phyloP scores from a whole-genome alignment of 768 basidiomycete genomes.

The Amanita inopinata region DNA sequence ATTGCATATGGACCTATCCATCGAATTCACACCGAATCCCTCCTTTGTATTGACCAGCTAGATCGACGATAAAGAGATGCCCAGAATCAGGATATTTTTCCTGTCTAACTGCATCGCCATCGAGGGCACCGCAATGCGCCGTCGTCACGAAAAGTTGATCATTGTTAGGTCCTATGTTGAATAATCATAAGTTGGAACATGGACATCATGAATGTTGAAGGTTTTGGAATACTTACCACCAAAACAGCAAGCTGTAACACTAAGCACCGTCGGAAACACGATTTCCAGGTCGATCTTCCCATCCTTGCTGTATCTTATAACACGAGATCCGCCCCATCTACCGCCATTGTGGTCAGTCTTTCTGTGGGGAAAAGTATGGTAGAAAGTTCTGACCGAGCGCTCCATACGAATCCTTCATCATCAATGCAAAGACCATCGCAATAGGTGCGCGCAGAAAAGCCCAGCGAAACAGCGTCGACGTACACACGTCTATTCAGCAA shows the following conservation, averaged over 20 bases:
- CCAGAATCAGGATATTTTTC: conserved; percentile 44
- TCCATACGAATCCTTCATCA: conserved; percentile 54
- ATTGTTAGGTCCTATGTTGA: conserved; percentile 39
- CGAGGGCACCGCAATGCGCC: conserved; percentile 50
- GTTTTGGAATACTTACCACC: conserved; percentile 35
- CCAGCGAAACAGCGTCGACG: conserved; percentile 46
- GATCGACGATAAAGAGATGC: conserved; percentile 42
- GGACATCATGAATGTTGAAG: not conserved
- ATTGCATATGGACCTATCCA: conserved; percentile 14
- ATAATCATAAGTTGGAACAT: conserved; percentile 7
- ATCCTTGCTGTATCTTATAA: conserved; percentile 44
- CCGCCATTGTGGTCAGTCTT: conserved; percentile 9
- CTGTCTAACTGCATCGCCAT: conserved; percentile 42
- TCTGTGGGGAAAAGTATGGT: not conserved
- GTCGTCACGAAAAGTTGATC: conserved; percentile 59
- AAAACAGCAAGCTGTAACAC: conserved; percentile 62
- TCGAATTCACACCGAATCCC: conserved; percentile 24
- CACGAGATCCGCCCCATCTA: conserved; percentile 58
- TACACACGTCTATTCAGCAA: conserved; percentile 47
- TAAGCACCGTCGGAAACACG: conserved; percentile 48
- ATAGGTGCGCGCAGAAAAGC: conserved; percentile 38
- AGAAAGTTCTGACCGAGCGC: conserved; percentile 32
- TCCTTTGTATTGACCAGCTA: conserved; percentile 34
- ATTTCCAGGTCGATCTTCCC: conserved; percentile 49
- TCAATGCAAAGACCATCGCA: conserved; percentile 65